Conservation (phyloP, 2,329 filamentous ascomycete genomes). For the Fusarium nisikadoi region DNA sequence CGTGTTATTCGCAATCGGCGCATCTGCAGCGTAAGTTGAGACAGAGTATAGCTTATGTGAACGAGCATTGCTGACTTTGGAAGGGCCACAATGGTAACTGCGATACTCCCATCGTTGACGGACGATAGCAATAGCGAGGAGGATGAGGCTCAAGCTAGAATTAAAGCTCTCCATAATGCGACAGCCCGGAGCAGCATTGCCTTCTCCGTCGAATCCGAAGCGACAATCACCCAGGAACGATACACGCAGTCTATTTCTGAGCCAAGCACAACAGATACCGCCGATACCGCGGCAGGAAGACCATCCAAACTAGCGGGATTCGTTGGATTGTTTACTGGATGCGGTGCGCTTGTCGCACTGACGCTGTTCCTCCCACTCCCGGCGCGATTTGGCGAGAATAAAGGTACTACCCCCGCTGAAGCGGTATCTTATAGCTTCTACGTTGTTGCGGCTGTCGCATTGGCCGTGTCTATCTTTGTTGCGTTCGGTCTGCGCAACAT, state of each 20-base stretch:
- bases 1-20: slow-evolving; percentile 88
- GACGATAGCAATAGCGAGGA: slow-evolving; percentile 56
- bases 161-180: slow-evolving; percentile 49
- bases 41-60: neutral
- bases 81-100: slow-evolving; percentile 94
- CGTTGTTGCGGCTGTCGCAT: slow-evolving; percentile 77
- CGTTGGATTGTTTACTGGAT: slow-evolving; percentile 92
- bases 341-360: slow-evolving; percentile 87
- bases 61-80: slow-evolving; percentile 19
- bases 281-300: slow-evolving; percentile 51
- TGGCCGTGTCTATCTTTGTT: slow-evolving; percentile 78
- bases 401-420: slow-evolving; percentile 76
- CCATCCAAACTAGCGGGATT: slow-evolving; percentile 79
- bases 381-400: slow-evolving; percentile 76
- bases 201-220: slow-evolving; percentile 77
- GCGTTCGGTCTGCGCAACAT: slow-evolving; percentile 78
- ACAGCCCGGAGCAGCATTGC: slow-evolving; percentile 67
- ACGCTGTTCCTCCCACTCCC: slow-evolving; percentile 87
- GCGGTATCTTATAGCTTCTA: slow-evolving; percentile 90
- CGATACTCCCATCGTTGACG: slow-evolving; percentile 81
- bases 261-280: slow-evolving; percentile 37
- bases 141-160: slow-evolving; percentile 41
- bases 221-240: slow-evolving; percentile 77
- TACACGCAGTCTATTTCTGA: slow-evolving; percentile 56
- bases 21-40: slow-evolving; percentile 78